Evolutionary conservation across 345 rosid genomes (phyloP), one percentile per base, ranked within the genome.

Genomic region (Bruguiera sexangula): DNA sequence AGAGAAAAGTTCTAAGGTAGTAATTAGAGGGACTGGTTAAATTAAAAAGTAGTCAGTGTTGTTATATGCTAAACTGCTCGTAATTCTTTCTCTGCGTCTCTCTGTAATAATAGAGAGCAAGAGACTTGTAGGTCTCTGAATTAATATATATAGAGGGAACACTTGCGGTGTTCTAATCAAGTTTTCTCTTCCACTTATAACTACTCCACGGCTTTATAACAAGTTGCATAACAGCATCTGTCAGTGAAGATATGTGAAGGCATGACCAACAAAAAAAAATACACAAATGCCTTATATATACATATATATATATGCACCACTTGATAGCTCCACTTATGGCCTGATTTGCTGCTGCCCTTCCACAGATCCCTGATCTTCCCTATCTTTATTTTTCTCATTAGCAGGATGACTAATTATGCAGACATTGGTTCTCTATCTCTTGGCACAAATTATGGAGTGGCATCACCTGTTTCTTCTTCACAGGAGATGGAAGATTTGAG

Each of bases 391-490:
- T 3, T 2, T n/a, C 13, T 57, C 52, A 29, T 77, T 8, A n/a
- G 75, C 65, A 77, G 75, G 27, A 73, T 78, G 79, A 77, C 68
- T 59, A 43, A 43, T 43, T 70, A 55, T 74, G 79, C 82, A 36
- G 85, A 87, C 73, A 82, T 80, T 82, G 84, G 67, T 61, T 83
- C 88, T 50, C 79, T 80, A 22, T 79, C 88, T 53, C 88, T 85
- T 19, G 65, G 65, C 67, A 77, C 74, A 24, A 72, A 60, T 68
- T 71, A 59, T 52, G 73, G 77, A 29, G 61, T 66, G 53, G 22
- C 65, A 27, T 64, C 67, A 24, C 60, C 27, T 67, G 64, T 5
- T 69, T 62, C 69, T 62, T 70, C 75, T 59, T 73, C 81, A 13
- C 60, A 29, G 26, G 76, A 56, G 5, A 31, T 65, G 68, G 85